Percentiles rank a stretch among this genome's conserved stretches.
Conservation (phyloP, 108 stramenopile species). For the Nitzschia sp. region DNA sequence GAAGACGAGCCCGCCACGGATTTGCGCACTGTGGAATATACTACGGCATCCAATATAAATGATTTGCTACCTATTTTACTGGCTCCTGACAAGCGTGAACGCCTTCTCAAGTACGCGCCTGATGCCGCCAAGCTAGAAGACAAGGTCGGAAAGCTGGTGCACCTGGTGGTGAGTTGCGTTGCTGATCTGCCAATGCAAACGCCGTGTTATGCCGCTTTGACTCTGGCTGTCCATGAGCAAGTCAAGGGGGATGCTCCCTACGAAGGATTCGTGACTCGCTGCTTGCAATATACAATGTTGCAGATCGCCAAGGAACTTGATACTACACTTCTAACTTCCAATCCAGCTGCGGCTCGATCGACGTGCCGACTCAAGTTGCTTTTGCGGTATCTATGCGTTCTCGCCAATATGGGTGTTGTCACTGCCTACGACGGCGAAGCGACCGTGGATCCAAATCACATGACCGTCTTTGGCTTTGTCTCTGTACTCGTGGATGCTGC, state of each 20-base stretch:
- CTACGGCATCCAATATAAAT: slow-evolving; percentile 51
- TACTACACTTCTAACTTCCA: slow-evolving; percentile 19
- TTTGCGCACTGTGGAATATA: slow-evolving; percentile 30
- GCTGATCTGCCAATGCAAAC: slow-evolving; percentile 72
- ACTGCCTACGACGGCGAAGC: slow-evolving; percentile 17
- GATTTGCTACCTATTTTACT: slow-evolving; percentile 66
- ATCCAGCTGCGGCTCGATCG: slow-evolving; percentile 3
- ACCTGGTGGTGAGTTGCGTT: slow-evolving; percentile 63
- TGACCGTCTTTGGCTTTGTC: slow-evolving; percentile 33
- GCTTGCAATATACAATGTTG: slow-evolving; percentile 53
- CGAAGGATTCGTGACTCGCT: slow-evolving; percentile 62
- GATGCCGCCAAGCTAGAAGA: slow-evolving; percentile 36
- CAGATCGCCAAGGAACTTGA: slow-evolving; percentile 68
- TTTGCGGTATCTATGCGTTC: slow-evolving; percentile 70
- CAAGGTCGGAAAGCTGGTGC: slow-evolving; percentile 36
- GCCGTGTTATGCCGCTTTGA: slow-evolving; percentile 77
- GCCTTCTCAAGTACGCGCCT: slow-evolving; percentile 50
- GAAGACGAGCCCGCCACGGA: not conserved
- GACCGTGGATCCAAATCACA: slow-evolving; percentile 18
- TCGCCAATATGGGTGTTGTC: slow-evolving; percentile 63
- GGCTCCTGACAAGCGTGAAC: slow-evolving; percentile 43
- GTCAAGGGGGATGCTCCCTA: slow-evolving; percentile 24
- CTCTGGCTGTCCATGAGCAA: slow-evolving; percentile 60
- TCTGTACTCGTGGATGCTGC: slow-evolving; percentile 32
- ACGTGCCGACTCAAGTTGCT: slow-evolving; percentile 56